Conservation (phyloP, 495 filamentous ascomycete genomes). For the Cercophora sp. region DNA sequence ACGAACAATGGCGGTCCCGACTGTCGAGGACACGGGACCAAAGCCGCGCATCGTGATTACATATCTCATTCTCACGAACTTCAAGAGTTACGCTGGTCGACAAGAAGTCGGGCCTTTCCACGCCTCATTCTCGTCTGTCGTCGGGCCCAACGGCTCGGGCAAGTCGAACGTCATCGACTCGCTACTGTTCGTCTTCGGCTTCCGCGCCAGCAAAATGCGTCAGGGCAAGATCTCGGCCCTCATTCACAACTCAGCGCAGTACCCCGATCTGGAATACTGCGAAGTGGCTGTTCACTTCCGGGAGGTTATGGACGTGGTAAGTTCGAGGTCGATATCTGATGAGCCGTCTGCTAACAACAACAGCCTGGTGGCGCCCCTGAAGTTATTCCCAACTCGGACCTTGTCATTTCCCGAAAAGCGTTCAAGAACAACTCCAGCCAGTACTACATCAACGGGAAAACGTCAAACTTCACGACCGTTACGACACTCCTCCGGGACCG, state of each 20-base stretch:
- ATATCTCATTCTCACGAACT: slow-evolving; percentile 84
- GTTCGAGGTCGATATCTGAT: background rate
- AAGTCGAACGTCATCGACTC: slow-evolving; percentile 99
- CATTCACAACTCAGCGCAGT: slow-evolving; percentile 90
- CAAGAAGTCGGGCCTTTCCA: slow-evolving; percentile 97
- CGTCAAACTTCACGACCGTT: slow-evolving; percentile 86
- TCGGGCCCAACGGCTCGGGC: slow-evolving; percentile 95
- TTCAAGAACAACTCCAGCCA: slow-evolving; percentile 98
- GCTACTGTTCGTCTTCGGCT: slow-evolving; percentile 94
- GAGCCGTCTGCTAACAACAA: background rate
- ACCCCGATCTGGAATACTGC: slow-evolving; percentile 79
- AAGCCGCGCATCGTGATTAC: slow-evolving; percentile 87
- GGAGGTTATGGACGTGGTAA: slow-evolving; percentile 75
- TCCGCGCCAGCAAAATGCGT: slow-evolving; percentile 97
- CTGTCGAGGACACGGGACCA: slow-evolving; percentile 66
- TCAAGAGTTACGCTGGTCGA: slow-evolving; percentile 95
- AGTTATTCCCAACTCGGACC: slow-evolving; percentile 72
- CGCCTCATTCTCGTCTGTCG: slow-evolving; percentile 96
- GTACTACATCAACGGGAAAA: slow-evolving; percentile 89
- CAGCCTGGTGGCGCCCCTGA: slow-evolving; percentile 63
- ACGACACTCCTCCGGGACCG: slow-evolving; percentile 82
- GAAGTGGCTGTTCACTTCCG: slow-evolving; percentile 96
- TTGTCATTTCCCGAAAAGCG: slow-evolving; percentile 85
- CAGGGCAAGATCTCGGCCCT: slow-evolving; percentile 97
- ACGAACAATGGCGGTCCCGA: slow-evolving; percentile 62